Percentiles rank a stretch among this genome's conserved stretches.
Conservation (phyloP, 257 asterid species). For the Solanum paucissectum region DNA sequence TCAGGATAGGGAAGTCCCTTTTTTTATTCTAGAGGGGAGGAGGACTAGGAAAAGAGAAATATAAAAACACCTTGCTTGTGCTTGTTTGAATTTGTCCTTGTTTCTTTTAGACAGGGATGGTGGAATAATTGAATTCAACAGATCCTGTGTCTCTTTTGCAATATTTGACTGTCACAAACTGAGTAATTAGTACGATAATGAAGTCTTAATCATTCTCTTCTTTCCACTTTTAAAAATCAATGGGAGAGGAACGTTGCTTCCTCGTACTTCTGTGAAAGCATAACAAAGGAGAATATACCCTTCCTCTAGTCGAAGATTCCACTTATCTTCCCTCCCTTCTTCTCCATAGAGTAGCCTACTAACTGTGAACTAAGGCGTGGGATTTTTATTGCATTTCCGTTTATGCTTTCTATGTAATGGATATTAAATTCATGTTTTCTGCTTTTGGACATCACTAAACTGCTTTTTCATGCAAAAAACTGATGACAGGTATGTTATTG, state of each 20-base stretch:
- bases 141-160: background rate
- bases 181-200: background rate
- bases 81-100: background rate
- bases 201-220: background rate
- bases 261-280: background rate
- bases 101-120: background rate
- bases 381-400: background rate
- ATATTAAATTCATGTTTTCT: background rate
- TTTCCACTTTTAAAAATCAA: background rate
- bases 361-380: background rate
- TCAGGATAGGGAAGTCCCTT: background rate
- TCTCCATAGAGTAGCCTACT: background rate
- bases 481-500: slow-evolving; percentile 69
- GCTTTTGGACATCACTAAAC: background rate
- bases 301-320: background rate
- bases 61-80: background rate
- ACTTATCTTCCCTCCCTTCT: background rate
- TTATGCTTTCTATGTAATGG: background rate
- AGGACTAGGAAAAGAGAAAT: background rate
- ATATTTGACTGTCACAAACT: background rate
- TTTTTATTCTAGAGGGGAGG: background rate
- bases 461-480: background rate
- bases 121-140: background rate
- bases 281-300: background rate
- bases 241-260: background rate